Conservation (phyloP, 441 rosid species). For the Corymbia citriodora region DNA sequence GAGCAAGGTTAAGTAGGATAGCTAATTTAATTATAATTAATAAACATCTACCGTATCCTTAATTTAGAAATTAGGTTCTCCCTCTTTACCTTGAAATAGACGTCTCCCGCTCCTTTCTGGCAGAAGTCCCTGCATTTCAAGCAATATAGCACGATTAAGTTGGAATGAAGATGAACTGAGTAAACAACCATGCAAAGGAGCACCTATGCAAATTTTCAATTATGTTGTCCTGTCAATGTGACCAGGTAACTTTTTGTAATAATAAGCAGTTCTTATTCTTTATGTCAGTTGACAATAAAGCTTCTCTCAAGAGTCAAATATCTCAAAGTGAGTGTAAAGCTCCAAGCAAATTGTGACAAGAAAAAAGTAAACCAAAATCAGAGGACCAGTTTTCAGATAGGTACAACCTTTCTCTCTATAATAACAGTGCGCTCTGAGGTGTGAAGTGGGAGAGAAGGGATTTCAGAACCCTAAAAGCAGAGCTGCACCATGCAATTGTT, state of each 20-base stretch:
- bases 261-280: neutral
- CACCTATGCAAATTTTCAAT: neutral
- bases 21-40: neutral
- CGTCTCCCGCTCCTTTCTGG: conserved; percentile 26
- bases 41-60: neutral
- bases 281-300: neutral
- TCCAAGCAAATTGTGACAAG: neutral
- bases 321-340: neutral
- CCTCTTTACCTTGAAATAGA: conserved; percentile 46
- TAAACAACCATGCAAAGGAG: neutral
- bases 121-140: conserved; percentile 46
- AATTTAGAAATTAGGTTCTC: neutral
- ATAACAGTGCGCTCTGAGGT: neutral
- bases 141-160: conserved; percentile 1
- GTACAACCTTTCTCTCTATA: neutral
- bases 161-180: conserved; percentile 7
- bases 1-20: neutral
- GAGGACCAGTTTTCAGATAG: neutral
- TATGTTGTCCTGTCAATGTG: neutral
- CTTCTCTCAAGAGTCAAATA: neutral
- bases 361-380: neutral
- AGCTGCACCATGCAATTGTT: neutral
- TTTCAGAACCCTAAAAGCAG: neutral
- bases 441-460: neutral
- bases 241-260: neutral